Base-by-base conservation (phyloP, 179 eudicot genomes). In the Gypsophila paniculata region DNA sequence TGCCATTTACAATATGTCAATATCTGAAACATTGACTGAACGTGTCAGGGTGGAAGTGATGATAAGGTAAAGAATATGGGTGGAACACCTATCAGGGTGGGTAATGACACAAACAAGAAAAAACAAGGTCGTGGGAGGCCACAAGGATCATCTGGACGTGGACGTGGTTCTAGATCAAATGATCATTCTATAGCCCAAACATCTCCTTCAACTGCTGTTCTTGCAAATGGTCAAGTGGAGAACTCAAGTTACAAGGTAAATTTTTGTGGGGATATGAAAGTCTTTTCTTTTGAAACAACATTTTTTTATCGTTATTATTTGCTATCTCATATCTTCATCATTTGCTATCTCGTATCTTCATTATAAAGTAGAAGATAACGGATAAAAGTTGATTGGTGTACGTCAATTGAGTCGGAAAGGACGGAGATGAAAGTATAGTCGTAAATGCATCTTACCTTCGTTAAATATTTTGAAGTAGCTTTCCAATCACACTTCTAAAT, bases 91-190 rank as follows among this genome's bases (percentile, higher is more conserved):
- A 39, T 72, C 69, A 90, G 77, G 81, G 66, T 73, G 69, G 81
- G 75, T 52, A 63, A 38, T 61, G 95, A 92, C 69, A 65, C 62
- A 59, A 86, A 62, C 69, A 88, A 79, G 81, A 89, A 82, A 86
- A 95, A 85, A 78, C 93, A 89, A 81, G 81, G 87, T 61, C 99
- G 98, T 78, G 90, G 96, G 73, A 87, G 86, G 84, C 90, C 88
- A 19, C 81, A 84, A 48, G 82, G 86, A 74, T 53, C 79, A 71
- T 76, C 87, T 62, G 91, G 88, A 32, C 85, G 92, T 69, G 96
- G 93, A 25, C 97, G 98, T 82, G 86, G 88, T 67, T 77, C 87
- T 58, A 85, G 83, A 74, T 82, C 73, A 74, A 82, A 75, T 80
- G 96, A 90, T 84, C 93, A 76, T 69, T 70, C 86, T 25, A 87